Evolutionary conservation across 176 grass and related monocot species (phyloP).

Genomic region (Themeda triandra): DNA sequence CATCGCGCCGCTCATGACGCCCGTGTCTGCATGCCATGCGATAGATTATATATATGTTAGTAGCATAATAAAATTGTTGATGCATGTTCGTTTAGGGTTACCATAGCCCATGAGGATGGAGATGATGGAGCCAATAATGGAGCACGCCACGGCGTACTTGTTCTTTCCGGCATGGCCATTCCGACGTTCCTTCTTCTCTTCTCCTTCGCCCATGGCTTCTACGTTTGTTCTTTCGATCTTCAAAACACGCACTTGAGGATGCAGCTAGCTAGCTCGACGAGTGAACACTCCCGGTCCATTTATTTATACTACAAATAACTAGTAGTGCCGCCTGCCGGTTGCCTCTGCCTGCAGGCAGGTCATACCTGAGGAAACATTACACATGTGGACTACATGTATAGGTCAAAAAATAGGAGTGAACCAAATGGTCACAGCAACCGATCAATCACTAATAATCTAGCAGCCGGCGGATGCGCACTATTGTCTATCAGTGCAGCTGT

Average conservation of each 20-base stretch:
- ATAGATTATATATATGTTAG: background rate
- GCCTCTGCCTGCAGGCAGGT: slow-evolving; percentile 6
- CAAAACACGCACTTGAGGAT: background rate
- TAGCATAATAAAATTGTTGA: too few species aligned
- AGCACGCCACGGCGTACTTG: slow-evolving; percentile 47
- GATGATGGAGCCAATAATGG: slow-evolving; percentile 59
- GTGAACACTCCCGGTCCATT: background rate
- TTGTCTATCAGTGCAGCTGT: background rate
- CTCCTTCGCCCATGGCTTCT: slow-evolving; percentile 18
- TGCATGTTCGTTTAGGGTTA: too few species aligned
- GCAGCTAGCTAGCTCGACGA: too few species aligned
- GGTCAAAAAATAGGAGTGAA: background rate
- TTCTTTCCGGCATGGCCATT: background rate
- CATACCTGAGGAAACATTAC: background rate
- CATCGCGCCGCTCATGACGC: slow-evolving; percentile 61
- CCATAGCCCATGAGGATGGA: slow-evolving; percentile 73
- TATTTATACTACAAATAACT: background rate
- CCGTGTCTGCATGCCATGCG: slow-evolving; percentile 27
- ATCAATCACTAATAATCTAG: background rate
- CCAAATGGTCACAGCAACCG: slow-evolving; percentile 1
- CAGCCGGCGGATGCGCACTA: background rate
- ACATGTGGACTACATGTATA: background rate
- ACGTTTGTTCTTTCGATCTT: too few species aligned
- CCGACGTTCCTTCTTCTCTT: background rate
- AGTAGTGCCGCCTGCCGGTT: background rate